Base-by-base conservation (phyloP, 176 grass and related monocot species). In the Eragrostis nindensis region DNA sequence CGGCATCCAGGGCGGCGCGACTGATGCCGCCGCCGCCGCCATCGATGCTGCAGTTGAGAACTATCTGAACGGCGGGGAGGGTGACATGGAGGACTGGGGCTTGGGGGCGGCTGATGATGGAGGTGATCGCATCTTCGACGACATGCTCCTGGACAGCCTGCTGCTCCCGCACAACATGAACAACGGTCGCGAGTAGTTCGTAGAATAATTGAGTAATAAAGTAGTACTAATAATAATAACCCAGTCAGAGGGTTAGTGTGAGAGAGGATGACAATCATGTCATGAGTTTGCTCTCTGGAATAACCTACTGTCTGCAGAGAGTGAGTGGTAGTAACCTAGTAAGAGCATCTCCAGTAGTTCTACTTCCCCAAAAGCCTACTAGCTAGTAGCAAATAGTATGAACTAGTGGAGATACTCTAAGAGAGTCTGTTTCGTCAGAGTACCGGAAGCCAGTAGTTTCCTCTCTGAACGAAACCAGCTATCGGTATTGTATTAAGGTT, bases 391-490 rank as follows among this genome's bases (percentile, higher is more conserved):
- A n/a, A n/a, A n/a, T 36, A 36, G 1, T 36, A 36, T 1, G 32
- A 36, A 36, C 32, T 36, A 36, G 4, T 36, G 32, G 32, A 36
- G 32, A 36, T 36, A 4, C 32, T 36, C 32, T 61, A 61, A 61
- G 56, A 60, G 22, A 11, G 57, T 36, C 32, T 61, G 42, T 44
- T 24, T 27, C 74, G 5, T 64, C 8, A 61, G 42, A 8, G 66
- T 24, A 36, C 5, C 11, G 19, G 38, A 43, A 9, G 4, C 66
- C 7, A 59, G 24, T 40, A 64, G 59, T 22, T 47, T 64, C 43
- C 15, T 82, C 82, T 56, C 57, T 44, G 16, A 45, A 26, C 14
- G 29, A 80, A 70, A 70, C 52, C 66, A 71, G 18, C 54, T 61
- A 27, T 27, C 22, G 13, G 24, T 61, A 61, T 14, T 61, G 57